These are phyloP conservation scores for Lasiodiplodia sp. DNA, from an alignment of 2,329 filamentous ascomycete species.

Conservation along the genomic window DNA sequence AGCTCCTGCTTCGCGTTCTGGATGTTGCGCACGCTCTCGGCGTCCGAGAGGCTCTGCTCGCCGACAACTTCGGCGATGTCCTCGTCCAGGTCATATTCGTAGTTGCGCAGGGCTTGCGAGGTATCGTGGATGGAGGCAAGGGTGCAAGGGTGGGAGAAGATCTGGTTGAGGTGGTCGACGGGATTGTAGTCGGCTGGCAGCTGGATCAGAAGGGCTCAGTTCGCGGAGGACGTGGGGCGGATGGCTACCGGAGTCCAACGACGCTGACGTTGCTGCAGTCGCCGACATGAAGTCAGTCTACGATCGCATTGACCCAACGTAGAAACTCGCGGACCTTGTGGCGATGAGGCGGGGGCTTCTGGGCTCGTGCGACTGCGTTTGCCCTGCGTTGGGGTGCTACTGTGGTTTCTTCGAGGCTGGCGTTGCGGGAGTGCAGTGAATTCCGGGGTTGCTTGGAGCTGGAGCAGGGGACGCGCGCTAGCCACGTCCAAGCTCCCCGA, in stretches of 20 bases:
- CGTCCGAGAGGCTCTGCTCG: slow-evolving; percentile 82
- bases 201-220: slow-evolving; percentile 22
- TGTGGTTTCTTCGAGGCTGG: slow-evolving; percentile 20
- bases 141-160: slow-evolving; percentile 89
- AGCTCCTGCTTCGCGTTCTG: slow-evolving; percentile 90
- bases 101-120: slow-evolving; percentile 73
- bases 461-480: slow-evolving; percentile 24
- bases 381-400: slow-evolving; percentile 14
- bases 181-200: slow-evolving; percentile 84
- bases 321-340: slow-evolving; percentile 26
- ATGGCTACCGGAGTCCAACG: slow-evolving; percentile 48
- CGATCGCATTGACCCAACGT: slow-evolving; percentile 43
- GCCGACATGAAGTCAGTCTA: slow-evolving; percentile 45
- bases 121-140: slow-evolving; percentile 79
- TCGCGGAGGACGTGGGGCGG: slow-evolving; percentile 17
- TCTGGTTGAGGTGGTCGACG: slow-evolving; percentile 87
- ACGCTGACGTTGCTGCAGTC: slow-evolving; percentile 39
- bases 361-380: slow-evolving; percentile 9
- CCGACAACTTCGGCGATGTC: slow-evolving; percentile 77
- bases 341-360: background rate
- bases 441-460: slow-evolving; percentile 27
- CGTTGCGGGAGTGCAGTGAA: slow-evolving; percentile 24
- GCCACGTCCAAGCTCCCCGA: slow-evolving; percentile 22
- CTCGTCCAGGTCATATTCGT: slow-evolving; percentile 82
- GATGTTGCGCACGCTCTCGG: slow-evolving; percentile 89